phyloP scores from a whole-genome alignment of 192 early-diverging fungal species.

The Dispira parvispora region DNA sequence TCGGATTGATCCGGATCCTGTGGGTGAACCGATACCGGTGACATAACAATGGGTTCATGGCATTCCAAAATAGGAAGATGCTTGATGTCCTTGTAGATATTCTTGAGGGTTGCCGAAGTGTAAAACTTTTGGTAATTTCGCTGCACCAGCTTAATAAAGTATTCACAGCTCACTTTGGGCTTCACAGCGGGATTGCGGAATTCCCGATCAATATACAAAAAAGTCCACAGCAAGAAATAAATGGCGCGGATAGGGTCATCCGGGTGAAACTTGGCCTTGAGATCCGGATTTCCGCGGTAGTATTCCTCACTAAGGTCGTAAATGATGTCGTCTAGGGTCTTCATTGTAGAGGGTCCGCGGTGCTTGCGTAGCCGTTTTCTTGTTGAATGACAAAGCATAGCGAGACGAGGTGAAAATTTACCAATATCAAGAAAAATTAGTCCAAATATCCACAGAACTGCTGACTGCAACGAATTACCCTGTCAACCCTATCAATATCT shows the following conservation, averaged over 20 bases:
- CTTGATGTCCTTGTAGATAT: constrained; percentile 1
- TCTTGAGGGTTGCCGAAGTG: not conserved
- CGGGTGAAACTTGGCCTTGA: not conserved
- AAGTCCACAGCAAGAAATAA: constrained; percentile 9
- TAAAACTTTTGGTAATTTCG: constrained; percentile 8
- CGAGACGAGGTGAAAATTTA: too few relatives aligned
- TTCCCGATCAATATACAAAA: constrained; percentile 9
- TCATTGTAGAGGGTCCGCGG: not conserved
- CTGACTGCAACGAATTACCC: too few relatives aligned
- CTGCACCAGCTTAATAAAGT: constrained; percentile 10
- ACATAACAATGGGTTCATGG: constrained; percentile 2
- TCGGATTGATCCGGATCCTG: not conserved
- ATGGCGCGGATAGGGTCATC: not conserved
- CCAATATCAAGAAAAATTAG: too few relatives aligned
- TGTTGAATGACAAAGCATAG: not conserved
- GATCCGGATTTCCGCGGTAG: constrained; percentile 6
- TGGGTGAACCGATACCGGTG: not conserved
- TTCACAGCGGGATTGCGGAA: constrained; percentile 2
- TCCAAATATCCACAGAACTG: too few relatives aligned
- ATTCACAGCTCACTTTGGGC: constrained; percentile 7
- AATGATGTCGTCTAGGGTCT: constrained; percentile 1
- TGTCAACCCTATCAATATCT: too few relatives aligned
- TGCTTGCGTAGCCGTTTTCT: constrained; percentile 9
- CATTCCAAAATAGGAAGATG: constrained; percentile 3
- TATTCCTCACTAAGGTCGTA: constrained; percentile 8